Base-by-base conservation (phyloP, 768 basidiomycete species). In the Mrakia frigida region DNA sequence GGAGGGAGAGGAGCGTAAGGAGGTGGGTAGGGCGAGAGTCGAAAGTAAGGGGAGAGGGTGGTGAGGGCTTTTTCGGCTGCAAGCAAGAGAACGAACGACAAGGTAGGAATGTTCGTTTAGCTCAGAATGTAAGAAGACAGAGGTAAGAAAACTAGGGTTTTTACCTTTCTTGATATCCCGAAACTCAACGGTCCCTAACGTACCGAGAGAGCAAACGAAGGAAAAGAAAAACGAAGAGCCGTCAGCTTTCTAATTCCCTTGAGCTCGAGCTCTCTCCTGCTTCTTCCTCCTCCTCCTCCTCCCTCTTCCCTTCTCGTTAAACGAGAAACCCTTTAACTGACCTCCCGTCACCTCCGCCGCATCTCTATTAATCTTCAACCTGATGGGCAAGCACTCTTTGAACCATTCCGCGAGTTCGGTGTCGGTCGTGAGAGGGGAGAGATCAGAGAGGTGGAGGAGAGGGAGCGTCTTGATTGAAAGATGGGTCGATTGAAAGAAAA, bases 11-110 rank as follows among this genome's bases (percentile, higher is more conserved):
- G 90, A 4, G 91, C 90, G 61, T 85, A 88, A 3, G 92, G 91
- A 5, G 91, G 90, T 2, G 92, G 91, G 82, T 91, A 94, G 3
- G 93, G 92, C 2, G 93, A 93, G 61, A 94, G 86, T 31, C 89
- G 86, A 67, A 94, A 86, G 73, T 85, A 84, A 1, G 89, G 88
- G 3, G 88, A 85, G 1, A 94, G 86, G 14, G 90, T 93, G 21
- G 92, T 90, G 35, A 94, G 86, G 21, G 93, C 93, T 83, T 93
- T 94, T 84, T 94, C 92, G 78, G 93, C 93, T 94, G 84, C 25
- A 74, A 37, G 46, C 56, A 53, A 41, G 37, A 68, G 77, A 16
- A 56, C 53, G 76, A 70, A 74, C 52, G 67, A 79, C 63, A 68
- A 41, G 53, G 56, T 79, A 33, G 16, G 43, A 63, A 79, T 10